A percentile compares a stretch with the other conserved stretches of the same genome.
Conservation (phyloP, 805 yeast genomes). For the Zygosaccharomyces kombuchaensis region DNA sequence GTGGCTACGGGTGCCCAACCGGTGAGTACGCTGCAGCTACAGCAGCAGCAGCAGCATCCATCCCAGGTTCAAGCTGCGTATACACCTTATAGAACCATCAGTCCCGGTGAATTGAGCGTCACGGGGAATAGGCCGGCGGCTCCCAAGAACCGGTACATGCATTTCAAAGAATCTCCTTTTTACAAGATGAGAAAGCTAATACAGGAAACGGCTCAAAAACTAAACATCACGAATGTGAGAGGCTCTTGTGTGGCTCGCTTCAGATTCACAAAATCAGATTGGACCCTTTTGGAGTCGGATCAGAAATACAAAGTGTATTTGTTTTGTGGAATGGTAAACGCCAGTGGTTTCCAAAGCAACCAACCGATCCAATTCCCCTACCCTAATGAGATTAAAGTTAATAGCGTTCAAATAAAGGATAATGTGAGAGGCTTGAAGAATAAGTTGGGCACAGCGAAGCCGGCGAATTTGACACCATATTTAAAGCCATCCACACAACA, state of each 20-base stretch:
- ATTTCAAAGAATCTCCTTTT: constrained; percentile 54
- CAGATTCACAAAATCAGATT: constrained; percentile 42
- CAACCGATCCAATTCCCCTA: constrained; percentile 70
- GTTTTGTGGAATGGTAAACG: constrained; percentile 47
- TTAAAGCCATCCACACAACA: constrained; percentile 29
- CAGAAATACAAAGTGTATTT: constrained; percentile 42
- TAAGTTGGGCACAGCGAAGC: constrained; percentile 71
- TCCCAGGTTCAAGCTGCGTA: not conserved
- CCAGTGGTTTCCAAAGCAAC: constrained; percentile 45
- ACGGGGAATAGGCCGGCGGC: constrained; percentile 3
- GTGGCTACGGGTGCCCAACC: constrained; percentile 25
- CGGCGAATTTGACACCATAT: constrained; percentile 67
- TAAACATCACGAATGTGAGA: constrained; percentile 38
- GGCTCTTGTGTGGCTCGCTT: constrained; percentile 45
- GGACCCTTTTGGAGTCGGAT: constrained; percentile 33
- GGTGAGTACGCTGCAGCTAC: constrained; percentile 12
- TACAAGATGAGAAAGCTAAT: constrained; percentile 46
- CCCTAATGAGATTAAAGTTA: constrained; percentile 64
- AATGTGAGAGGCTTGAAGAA: constrained; percentile 73
- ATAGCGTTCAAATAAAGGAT: constrained; percentile 46
- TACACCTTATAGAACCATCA: constrained; percentile 3
- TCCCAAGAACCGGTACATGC: constrained; percentile 9
- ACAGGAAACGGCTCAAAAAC: constrained; percentile 41
- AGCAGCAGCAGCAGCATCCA: not conserved
- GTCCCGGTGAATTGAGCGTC: constrained; percentile 4